Percentiles rank a stretch among this genome's conserved stretches.
These are phyloP conservation scores for Bidens hawaiensis DNA, from an alignment of 140 eudicot species.

Conservation along the genomic window DNA sequence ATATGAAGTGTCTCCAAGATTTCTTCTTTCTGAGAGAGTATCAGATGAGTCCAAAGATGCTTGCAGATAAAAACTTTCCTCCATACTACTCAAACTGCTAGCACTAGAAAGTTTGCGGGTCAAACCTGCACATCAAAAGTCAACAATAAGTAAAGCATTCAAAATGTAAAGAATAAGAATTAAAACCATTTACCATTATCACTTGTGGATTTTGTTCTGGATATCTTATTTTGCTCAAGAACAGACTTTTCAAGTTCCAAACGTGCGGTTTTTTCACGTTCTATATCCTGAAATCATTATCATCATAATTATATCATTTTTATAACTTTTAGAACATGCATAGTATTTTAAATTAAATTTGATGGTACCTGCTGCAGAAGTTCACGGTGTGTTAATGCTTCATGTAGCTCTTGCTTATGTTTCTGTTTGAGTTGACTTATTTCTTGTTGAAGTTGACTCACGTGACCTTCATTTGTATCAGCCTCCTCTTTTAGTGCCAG, in stretches of 20 bases:
- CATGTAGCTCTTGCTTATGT: conserved; percentile 88
- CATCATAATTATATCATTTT: background rate
- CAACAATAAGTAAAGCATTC: background rate
- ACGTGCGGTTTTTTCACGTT: conserved; percentile 78
- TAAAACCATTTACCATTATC: conserved; percentile 56
- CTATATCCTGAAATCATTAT: conserved; percentile 58
- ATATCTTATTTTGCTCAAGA: conserved; percentile 55
- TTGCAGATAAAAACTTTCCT: conserved; percentile 89
- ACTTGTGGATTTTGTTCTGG: conserved; percentile 49
- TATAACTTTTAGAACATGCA: background rate
- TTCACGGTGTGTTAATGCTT: conserved; percentile 69
- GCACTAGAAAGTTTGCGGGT: conserved; percentile 72
- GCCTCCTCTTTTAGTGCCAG: conserved; percentile 88
- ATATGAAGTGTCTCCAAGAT: conserved; percentile 56
- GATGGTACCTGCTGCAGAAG: conserved; percentile 75
- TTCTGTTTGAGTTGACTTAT: conserved; percentile 71
- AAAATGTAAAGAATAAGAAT: background rate
- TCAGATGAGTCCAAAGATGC: conserved; percentile 84
- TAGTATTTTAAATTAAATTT: background rate
- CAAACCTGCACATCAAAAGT: conserved; percentile 48
- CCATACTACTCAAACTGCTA: conserved; percentile 81
- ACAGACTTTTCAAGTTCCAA: conserved; percentile 64
- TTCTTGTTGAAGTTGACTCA: conserved; percentile 72
- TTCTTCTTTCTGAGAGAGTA: conserved; percentile 49
- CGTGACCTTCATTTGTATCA: conserved; percentile 73